Evolutionary conservation across 2,329 filamentous ascomycete species (phyloP), one percentile per base, ranked within the genome.

Genomic region (Aspergillus pseudoglaucus): DNA sequence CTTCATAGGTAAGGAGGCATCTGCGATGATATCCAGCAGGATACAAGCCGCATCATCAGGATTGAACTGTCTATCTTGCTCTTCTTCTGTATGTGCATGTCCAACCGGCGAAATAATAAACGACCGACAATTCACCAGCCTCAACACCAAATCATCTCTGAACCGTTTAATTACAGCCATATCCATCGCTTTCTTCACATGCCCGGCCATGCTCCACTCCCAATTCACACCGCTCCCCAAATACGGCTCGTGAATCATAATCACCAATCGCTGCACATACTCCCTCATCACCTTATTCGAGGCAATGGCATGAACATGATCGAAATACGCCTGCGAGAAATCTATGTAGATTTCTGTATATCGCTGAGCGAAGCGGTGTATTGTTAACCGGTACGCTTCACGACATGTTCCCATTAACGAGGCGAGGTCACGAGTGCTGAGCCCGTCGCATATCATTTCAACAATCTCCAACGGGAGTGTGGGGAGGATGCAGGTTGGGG

Each of bases 301-400:
- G 9, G 50, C 45, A 33, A 52, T 47, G 2, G 50, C 47, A 40
- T 52, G 50, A 3, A 52, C 35, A 18, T 52, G 50, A 27, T 46
- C 42, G n/a, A 52, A 41, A 5, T 44, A 44, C 2, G n/a, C 30
- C 12, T 49, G 23, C 9, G 50, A 52, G 23, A 52, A 52, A 12
- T 52, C 50, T 3, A 49, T n/a, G 25, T 50, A 38, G 5, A 50
- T 27, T 30, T 52, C 50, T 3, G 45, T 32, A 18, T 52, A 52
- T 17, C 50, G 47, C 10, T 52, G 45, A 3, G 50, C 50, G 12
- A 52, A 46, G 20, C 50, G 42, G 10, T 30, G 38, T 40, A 50
- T 50, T 6, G 50, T 50, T 27, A 18, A 33, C 17, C 42, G 38
- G 33, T 52, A 45, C 18, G 42, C 44, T 5, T 47, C 35, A 15